Conservation (phyloP, 305 asterid genomes). For the Fraxinus velutina region DNA sequence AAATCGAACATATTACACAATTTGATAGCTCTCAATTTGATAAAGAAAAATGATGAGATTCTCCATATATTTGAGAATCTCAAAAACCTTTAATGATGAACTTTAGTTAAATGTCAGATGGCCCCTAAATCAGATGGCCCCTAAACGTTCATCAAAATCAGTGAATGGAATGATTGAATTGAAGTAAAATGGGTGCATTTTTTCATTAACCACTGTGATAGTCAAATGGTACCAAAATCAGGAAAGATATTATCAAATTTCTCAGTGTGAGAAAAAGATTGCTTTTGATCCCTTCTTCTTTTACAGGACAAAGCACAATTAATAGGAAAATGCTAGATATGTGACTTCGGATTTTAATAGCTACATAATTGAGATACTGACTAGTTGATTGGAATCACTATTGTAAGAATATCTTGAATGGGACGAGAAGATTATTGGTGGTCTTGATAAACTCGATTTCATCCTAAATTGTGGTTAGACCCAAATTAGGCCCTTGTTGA, state of each 20-base stretch:
- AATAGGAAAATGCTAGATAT: constrained; percentile 16
- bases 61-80: constrained; percentile 20
- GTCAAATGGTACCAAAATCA: constrained; percentile 48
- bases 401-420: neutral
- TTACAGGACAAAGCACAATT: constrained; percentile 30
- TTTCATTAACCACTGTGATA: constrained; percentile 39
- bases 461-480: neutral
- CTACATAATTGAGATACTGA: neutral
- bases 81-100: constrained; percentile 45
- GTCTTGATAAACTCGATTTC: neutral
- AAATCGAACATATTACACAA: constrained; percentile 1
- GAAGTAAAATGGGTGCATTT: constrained; percentile 20
- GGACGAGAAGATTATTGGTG: neutral
- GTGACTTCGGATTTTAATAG: no score
- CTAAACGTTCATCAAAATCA: constrained; percentile 30
- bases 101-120: constrained; percentile 22
- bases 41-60: constrained; percentile 30
- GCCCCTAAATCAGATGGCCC: constrained; percentile 23
- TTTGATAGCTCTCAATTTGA: constrained; percentile 43
- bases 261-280: constrained; percentile 47
- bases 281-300: constrained; percentile 39
- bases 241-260: constrained; percentile 36
- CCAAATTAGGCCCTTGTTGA: neutral
- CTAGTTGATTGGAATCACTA: neutral
- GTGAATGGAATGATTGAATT: neutral